Evolutionary conservation across 805 yeast genomes (phyloP), one percentile per base, ranked within the genome.

Genomic region (Lachancea quebecensis): DNA sequence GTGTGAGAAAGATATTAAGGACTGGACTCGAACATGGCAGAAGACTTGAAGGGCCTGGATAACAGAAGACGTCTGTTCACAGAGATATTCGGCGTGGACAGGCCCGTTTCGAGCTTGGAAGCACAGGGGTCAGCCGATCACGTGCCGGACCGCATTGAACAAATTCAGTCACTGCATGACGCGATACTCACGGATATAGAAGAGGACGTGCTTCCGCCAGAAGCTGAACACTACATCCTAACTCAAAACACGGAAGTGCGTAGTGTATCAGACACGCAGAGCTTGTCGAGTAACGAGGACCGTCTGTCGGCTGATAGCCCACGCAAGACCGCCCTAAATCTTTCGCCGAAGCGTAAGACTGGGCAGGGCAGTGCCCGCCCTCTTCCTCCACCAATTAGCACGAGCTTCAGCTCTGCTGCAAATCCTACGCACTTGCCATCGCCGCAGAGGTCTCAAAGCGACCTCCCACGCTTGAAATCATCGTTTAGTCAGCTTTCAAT

Each of bases 401-500:
- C 44, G 10, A n/a, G 25, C 4, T 21, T 34, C 21, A 35, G 43
- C 17, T 21, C 38, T 30, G 39, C 18, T 15, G 25, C 25, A 4
- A 21, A 21, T 7, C 36, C 32, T 38, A 32, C 33, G n/a, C 32
- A 15, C 12, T 29, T 37, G 11, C 42, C 42, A 16, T 47, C 49
- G 8, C 47, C 52, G 17, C 42, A 50, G 30, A 39, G 55, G 31
- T 50, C 54, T 10, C 52, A 52, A 37, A 52, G 55, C 39, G 63
- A 52, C 27, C 58, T 55, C 33, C 62, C 65, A 8, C 33, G 30
- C 15, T 30, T 40, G n/a, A 40, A 34, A 32, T 34, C 43, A 3
- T 60, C 66, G 4, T 47, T 60, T 38, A 61, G 66, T 35, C 61
- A 60, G 46, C 41, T 63, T 42, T 50, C 64, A n/a, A 32, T 36